A percentile compares a stretch with the other conserved stretches of the same genome.
These are phyloP conservation scores for Rasamsonia emersonii DNA, from an alignment of 2,329 filamentous ascomycete species.

Conservation along the genomic window DNA sequence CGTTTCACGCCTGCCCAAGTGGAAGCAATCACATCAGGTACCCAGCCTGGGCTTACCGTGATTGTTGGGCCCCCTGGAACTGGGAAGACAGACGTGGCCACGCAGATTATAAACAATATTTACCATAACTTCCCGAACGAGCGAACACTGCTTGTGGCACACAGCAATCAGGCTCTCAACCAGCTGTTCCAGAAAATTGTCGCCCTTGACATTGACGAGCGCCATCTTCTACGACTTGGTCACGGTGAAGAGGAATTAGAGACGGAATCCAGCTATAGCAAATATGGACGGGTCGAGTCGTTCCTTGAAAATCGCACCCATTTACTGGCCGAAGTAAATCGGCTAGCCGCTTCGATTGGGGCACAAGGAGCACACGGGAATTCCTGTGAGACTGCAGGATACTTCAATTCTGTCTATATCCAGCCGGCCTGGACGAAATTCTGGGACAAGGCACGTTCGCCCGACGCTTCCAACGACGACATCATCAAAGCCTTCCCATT, in stretches of 20 bases:
- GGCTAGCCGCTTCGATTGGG: slow-evolving; percentile 72
- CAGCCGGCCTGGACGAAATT: slow-evolving; percentile 84
- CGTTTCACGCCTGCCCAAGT: slow-evolving; percentile 88
- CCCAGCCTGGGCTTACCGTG: slow-evolving; percentile 86
- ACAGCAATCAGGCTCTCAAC: slow-evolving; percentile 96
- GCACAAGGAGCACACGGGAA: slow-evolving; percentile 92
- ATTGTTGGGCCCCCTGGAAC: slow-evolving; percentile 94
- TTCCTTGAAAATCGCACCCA: slow-evolving; percentile 80
- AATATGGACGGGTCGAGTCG: slow-evolving; percentile 87
- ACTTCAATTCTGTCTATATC: slow-evolving; percentile 90
- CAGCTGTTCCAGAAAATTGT: slow-evolving; percentile 97
- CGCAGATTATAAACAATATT: slow-evolving; percentile 97
- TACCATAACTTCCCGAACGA: slow-evolving; percentile 96
- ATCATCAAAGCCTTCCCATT: slow-evolving; percentile 77
- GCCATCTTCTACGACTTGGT: slow-evolving; percentile 82
- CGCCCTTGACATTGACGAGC: slow-evolving; percentile 89
- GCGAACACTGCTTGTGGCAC: slow-evolving; percentile 82
- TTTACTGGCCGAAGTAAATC: slow-evolving; percentile 74
- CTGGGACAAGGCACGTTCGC: slow-evolving; percentile 53
- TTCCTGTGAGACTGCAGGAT: slow-evolving; percentile 92
- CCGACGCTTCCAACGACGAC: slow-evolving; percentile 49
- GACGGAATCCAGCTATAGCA: slow-evolving; percentile 80
- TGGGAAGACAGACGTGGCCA: slow-evolving; percentile 97
- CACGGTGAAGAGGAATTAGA: slow-evolving; percentile 93
- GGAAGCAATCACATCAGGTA: slow-evolving; percentile 86